Percentiles rank a stretch among this genome's conserved stretches.
Evolutionary conservation across 257 asterid genomes (phyloP).

Genomic region (Solanum virginianum): DNA sequence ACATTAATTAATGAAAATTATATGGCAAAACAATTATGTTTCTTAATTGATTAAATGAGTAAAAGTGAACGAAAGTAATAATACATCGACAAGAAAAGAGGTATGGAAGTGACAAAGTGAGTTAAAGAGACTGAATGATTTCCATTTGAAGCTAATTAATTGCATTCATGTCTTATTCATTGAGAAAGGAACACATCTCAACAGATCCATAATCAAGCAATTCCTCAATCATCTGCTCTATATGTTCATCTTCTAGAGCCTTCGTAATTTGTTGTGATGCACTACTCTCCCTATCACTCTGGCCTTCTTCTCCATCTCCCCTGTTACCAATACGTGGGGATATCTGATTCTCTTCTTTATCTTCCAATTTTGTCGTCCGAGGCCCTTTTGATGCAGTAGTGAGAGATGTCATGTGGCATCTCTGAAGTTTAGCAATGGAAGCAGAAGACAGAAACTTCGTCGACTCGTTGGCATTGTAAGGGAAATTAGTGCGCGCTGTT

Average conservation of each 20-base stretch:
- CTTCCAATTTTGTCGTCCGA: neutral
- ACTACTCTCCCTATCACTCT: neutral
- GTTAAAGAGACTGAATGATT: neutral
- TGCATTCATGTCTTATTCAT: neutral
- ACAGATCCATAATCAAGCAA: conserved; percentile 47
- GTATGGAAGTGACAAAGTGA: neutral
- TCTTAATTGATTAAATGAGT: too few relatives aligned
- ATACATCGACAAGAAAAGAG: too few relatives aligned
- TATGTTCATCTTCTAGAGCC: conserved; percentile 50
- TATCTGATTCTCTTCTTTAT: neutral
- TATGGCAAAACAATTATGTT: too few relatives aligned
- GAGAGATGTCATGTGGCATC: conserved; percentile 50
- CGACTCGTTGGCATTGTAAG: conserved; percentile 19
- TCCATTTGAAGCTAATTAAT: neutral
- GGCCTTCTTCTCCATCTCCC: neutral
- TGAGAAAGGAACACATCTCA: conserved; percentile 32
- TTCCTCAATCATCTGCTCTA: conserved; percentile 66
- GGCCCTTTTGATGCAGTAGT: conserved; percentile 24
- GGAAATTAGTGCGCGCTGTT: conserved; percentile 53
- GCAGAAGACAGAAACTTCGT: conserved; percentile 40
- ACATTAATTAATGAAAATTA: too few relatives aligned
- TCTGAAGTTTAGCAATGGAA: conserved; percentile 49
- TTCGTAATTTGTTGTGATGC: conserved; percentile 10
- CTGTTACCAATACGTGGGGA: neutral
- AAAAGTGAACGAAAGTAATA: too few relatives aligned